Conservation (phyloP, 169 alveolate species). For the Cryptosporidium bovis region DNA sequence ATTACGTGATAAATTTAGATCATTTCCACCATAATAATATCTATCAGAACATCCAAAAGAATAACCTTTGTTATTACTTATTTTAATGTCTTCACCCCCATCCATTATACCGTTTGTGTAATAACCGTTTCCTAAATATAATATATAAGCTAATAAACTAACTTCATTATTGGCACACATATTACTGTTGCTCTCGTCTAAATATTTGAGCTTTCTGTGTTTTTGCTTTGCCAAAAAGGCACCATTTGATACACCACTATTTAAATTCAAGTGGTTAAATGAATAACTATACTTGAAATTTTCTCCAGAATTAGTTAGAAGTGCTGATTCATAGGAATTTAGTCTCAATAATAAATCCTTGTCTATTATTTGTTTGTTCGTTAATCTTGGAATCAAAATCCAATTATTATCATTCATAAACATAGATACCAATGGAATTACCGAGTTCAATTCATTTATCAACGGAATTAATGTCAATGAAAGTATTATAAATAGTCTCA, state of each 20-base stretch:
- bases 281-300: background rate
- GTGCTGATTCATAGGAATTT: constrained; percentile 16
- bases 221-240: background rate
- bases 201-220: background rate
- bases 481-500: constrained; percentile 36
- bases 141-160: constrained; percentile 9
- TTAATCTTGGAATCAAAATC: constrained; percentile 36
- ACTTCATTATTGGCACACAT: constrained; percentile 39
- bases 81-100: too few relatives aligned
- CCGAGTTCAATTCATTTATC: constrained; percentile 42
- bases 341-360: constrained; percentile 43
- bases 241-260: background rate
- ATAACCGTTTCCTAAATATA: background rate
- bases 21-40: too few relatives aligned
- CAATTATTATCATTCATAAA: constrained; percentile 52
- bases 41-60: too few relatives aligned
- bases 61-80: too few relatives aligned
- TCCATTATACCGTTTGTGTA: background rate
- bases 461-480: constrained; percentile 38
- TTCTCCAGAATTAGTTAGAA: background rate
- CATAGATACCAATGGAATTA: constrained; percentile 40
- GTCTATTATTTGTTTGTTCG: constrained; percentile 28
- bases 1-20: too few relatives aligned
- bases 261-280: background rate
- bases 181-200: background rate